A percentile compares a stretch with the other conserved stretches of the same genome.
These are phyloP conservation scores for Picochlorum sp. DNA, from an alignment of 139 green algal species.

Conservation along the genomic window DNA sequence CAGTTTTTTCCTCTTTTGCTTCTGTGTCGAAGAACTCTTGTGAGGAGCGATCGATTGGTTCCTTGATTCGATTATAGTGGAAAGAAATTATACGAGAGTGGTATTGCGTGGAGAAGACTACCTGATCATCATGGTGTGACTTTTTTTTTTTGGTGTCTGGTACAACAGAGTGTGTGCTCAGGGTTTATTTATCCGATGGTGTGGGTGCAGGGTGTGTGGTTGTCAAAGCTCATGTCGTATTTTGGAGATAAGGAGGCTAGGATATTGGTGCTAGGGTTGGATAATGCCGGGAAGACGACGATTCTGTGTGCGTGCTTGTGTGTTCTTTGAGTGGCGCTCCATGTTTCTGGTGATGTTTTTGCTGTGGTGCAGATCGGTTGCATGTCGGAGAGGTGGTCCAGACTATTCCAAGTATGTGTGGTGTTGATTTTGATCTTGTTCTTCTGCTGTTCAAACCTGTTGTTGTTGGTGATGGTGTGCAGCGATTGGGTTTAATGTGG, in stretches of 20 bases:
- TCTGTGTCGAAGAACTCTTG: no score
- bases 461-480: conserved; percentile 6
- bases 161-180: no score
- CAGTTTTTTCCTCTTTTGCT: no score
- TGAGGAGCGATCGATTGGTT: no score
- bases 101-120: no score
- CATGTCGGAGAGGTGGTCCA: conserved; percentile 98
- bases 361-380: conserved; percentile 63
- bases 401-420: conserved; percentile 90
- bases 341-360: background rate
- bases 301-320: conserved; percentile 80
- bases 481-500: conserved; percentile 99
- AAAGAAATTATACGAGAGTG: no score
- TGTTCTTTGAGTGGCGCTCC: conserved; percentile 5
- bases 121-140: no score
- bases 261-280: conserved; percentile 94
- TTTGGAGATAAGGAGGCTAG: conserved; percentile 95
- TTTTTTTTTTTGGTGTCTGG: no score
- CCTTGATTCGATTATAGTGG: no score
- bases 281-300: conserved; percentile 98
- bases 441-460: no score
- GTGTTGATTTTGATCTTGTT: background rate
- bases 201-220: conserved; percentile 78
- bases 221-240: conserved; percentile 73
- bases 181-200: no score